Evolutionary conservation across 2,329 filamentous ascomycete species (phyloP).

Genomic region (Xylaria hypoxylon): DNA sequence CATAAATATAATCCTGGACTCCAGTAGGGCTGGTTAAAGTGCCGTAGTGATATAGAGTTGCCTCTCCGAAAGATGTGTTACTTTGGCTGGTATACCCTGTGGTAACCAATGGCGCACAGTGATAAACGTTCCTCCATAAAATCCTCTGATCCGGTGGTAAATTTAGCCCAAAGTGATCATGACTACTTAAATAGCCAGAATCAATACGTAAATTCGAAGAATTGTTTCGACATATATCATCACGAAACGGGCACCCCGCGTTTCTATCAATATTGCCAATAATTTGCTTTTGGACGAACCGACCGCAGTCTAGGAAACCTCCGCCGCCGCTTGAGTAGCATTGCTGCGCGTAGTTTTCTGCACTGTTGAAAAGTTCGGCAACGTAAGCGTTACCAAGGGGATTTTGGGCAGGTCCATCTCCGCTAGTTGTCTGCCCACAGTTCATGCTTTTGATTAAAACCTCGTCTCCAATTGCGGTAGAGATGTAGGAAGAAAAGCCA

Average conservation of each 20-base stretch:
- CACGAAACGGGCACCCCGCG: conserved; percentile 29
- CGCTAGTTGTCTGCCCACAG: not conserved
- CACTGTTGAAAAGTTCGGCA: conserved; percentile 4
- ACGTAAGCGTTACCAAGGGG: not conserved
- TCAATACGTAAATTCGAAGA: conserved; percentile 26
- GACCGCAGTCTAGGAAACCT: not conserved
- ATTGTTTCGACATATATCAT: conserved; percentile 14
- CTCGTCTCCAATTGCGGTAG: conserved; percentile 19
- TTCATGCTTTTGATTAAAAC: conserved; percentile 21
- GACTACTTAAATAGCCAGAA: conserved; percentile 21
- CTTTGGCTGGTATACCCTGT: conserved; percentile 17
- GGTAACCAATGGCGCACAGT: conserved; percentile 33
- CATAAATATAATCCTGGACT: not conserved
- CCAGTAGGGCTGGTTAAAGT: not conserved
- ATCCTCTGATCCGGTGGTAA: conserved; percentile 8
- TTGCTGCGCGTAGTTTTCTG: conserved; percentile 34
- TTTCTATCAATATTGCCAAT: conserved; percentile 1
- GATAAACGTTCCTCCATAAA: conserved; percentile 21
- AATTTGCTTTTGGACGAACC: conserved; percentile 8
- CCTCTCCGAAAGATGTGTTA: conserved; percentile 4
- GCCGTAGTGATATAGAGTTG: conserved; percentile 24
- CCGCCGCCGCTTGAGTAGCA: conserved; percentile 18
- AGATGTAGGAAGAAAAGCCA: conserved; percentile 30
- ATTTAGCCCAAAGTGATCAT: conserved; percentile 31
- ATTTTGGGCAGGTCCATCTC: too few species aligned